Evolutionary conservation across 2,329 filamentous ascomycete genomes (phyloP).

Genomic region (Colletotrichum siamense): DNA sequence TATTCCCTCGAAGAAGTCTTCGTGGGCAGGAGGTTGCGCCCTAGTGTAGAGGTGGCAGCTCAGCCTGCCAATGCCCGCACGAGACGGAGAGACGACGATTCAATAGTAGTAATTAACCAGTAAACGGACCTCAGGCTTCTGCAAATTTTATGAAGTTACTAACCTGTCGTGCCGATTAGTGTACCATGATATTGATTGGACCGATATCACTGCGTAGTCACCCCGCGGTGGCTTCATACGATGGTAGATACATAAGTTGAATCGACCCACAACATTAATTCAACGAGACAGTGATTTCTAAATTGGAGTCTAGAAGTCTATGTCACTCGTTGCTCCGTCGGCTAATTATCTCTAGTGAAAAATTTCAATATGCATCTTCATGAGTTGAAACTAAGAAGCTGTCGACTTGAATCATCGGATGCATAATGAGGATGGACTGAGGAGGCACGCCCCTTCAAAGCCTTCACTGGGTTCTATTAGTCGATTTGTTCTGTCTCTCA

Average conservation of each 20-base stretch:
- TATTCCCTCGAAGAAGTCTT: background rate
- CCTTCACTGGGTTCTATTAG: background rate
- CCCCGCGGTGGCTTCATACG: background rate
- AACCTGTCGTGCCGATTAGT: background rate
- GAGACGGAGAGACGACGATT: background rate
- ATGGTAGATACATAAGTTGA: background rate
- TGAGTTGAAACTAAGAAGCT: background rate
- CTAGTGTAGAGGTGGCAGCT: background rate
- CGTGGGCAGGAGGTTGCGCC: background rate
- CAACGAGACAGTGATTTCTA: background rate
- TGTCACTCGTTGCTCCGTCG: rapidly evolving
- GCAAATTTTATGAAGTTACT: no score
- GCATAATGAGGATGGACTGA: background rate
- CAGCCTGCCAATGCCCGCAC: background rate
- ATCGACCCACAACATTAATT: rapidly evolving
- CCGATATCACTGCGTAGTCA: background rate
- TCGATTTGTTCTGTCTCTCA: no score
- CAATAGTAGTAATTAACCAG: rapidly evolving
- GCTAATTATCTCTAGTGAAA: background rate
- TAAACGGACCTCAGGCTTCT: background rate
- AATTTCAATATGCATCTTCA: background rate
- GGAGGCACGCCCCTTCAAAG: rapidly evolving
- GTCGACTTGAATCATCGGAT: background rate
- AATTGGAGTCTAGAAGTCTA: background rate
- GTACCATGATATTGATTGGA: background rate